Evolutionary conservation across 2,329 filamentous ascomycete genomes (phyloP), one percentile per base, ranked within the genome.

Genomic region (Kalmusia sp.): DNA sequence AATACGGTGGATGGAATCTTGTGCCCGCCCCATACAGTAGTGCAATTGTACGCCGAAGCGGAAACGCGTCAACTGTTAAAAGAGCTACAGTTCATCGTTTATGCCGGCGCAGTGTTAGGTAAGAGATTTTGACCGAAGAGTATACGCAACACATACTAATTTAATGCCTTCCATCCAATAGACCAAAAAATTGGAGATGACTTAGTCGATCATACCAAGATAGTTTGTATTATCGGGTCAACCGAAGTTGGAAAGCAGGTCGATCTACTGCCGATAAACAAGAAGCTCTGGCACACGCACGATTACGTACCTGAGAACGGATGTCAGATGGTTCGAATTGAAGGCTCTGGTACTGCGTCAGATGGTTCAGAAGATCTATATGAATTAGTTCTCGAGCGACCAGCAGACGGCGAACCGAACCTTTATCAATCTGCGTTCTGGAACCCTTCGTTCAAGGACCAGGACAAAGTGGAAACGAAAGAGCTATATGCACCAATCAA

Each of bases 401-500:
- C 55, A 3, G 49, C 64, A 1, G 51, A 67, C 4, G 47, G 48
- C 1, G 59, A 63, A 15, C 66, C 68, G 43, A 59, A 61, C 12
- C 33, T 71, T 4, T 76, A 73, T 41, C 55, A 60, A 31, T 51
- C 59, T 4, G 59, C 70, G 2, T 76, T 73, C 35, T 61, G 57
- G 54, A 66, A 63, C 27, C 46, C 56, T 2, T 35, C 11, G 7
- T 49, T 45, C 45, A 71, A 67, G 0, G 56, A 71, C 8, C 35
- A 60, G 1, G 44, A 68, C 3, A 67, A 64, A 30, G 76, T 74
- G 30, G 59, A 59, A 5, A 76, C 73, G 19, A 68, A 65, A 14
- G 76, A 78, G 40, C 54, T 78, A 0, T 76, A 62, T 66, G 31
- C 52, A 55, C 21, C 63, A 34, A 12, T 74, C 69, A 56, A 48